Percentiles rank a stretch among this genome's conserved stretches.
These are phyloP conservation scores for Podaxis rugospora DNA, from an alignment of 768 basidiomycete genomes.

Conservation along the genomic window DNA sequence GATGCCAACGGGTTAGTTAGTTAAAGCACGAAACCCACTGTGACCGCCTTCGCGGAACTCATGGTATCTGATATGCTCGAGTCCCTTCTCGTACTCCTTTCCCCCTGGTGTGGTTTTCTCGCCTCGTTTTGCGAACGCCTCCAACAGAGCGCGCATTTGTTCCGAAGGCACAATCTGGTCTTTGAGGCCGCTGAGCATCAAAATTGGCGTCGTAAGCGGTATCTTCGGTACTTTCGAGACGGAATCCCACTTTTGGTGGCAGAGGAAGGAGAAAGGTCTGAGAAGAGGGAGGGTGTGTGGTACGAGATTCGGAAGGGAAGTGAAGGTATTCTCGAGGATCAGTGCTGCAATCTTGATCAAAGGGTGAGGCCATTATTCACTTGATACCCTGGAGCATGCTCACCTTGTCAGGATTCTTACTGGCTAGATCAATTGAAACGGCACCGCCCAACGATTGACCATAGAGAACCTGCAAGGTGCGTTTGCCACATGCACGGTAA, in stretches of 20 bases:
- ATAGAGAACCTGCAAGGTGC: conserved; percentile 54
- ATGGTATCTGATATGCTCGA: conserved; percentile 51
- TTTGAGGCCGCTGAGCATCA: conserved; percentile 72
- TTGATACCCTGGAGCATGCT: conserved; percentile 13
- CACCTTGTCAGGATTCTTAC: conserved; percentile 68
- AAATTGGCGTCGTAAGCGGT: conserved; percentile 62
- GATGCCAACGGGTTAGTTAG: background rate
- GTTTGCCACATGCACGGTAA: background rate
- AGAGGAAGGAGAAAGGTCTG: conserved; percentile 69
- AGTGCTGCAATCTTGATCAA: conserved; percentile 63
- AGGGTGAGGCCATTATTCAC: background rate
- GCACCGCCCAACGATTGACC: conserved; percentile 92
- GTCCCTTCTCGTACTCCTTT: conserved; percentile 39
- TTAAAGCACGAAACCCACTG: conserved; percentile 33
- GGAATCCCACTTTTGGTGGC: conserved; percentile 88
- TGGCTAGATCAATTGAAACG: conserved; percentile 84
- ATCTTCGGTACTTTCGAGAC: conserved; percentile 58
- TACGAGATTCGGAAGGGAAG: conserved; percentile 78
- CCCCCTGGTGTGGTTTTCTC: conserved; percentile 36
- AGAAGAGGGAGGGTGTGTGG: conserved; percentile 75
- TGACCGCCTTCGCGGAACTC: conserved; percentile 53
- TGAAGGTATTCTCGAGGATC: conserved; percentile 92
- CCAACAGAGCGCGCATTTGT: conserved; percentile 77
- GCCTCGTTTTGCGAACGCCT: conserved; percentile 52
- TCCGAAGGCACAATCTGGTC: conserved; percentile 74